Percentiles rank a stretch among this genome's conserved stretches.
These are phyloP conservation scores for Salix caprea DNA, from an alignment of 345 rosid genomes.

Conservation along the genomic window DNA sequence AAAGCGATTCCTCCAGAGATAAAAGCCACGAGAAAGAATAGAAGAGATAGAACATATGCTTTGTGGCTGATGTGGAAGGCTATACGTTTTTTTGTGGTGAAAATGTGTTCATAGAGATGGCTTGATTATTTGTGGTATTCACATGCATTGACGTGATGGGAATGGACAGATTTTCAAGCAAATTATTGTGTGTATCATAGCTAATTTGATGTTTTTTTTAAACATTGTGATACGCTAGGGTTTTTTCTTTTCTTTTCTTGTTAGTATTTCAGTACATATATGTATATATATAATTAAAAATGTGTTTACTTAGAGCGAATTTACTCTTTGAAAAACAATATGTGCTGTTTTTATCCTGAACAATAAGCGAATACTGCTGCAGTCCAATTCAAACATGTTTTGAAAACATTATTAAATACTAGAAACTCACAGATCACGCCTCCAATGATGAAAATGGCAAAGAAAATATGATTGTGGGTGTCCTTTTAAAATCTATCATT, in stretches of 20 bases:
- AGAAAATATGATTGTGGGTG: constrained; percentile 13
- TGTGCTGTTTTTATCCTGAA: no score
- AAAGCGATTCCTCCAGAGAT: constrained; percentile 11
- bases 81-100: background rate
- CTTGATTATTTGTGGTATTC: background rate
- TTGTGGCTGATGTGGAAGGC: background rate
- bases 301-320: no score
- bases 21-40: constrained; percentile 1
- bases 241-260: no score
- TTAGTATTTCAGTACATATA: no score
- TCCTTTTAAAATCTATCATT: constrained; percentile 8
- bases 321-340: no score
- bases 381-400: no score
- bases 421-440: background rate
- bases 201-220: no score
- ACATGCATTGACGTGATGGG: background rate
- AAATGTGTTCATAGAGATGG: background rate
- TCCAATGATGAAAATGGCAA: background rate
- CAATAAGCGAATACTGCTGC: fast-evolving
- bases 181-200: background rate
- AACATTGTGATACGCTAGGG: no score
- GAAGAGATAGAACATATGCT: background rate
- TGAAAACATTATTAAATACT: no score
- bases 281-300: no score
- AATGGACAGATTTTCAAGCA: background rate